Evolutionary conservation across 2,329 filamentous ascomycete genomes (phyloP), one percentile per base, ranked within the genome.

Genomic region (Davidsoniella eucalypti): DNA sequence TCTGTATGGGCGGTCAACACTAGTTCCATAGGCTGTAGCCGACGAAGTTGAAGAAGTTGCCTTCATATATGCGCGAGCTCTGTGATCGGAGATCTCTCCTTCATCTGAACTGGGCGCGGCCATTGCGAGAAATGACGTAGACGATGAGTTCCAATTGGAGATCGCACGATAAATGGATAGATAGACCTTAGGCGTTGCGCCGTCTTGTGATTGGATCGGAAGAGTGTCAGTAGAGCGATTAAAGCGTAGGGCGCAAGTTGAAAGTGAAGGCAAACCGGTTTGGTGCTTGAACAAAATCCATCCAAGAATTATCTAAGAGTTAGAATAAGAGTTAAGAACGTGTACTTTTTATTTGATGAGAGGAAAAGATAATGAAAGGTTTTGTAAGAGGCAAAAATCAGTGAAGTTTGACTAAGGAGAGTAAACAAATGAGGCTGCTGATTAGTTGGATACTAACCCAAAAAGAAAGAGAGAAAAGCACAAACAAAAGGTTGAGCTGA

Each of bases 1-100:
- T 88, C 87, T 94, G 84, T 83, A 76, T 75, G 73, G 79, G 78
- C 82, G 84, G 86, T 94, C 84, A 94, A 94, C 81, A 77, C 75
- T 80, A 77, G 71, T 80, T 82, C 79, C 75, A 76, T 80, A 74
- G 75, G 73, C 75, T 72, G 74, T 80, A 78, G 80, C 40, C 14
- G 40, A 38, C 10, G 21, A 21, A 43, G 47, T 36, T 23, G 47
- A 49, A 43, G 82, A 82, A 85, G 83, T 84, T 92, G 86, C 85
- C 86, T 92, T 92, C 66, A 67, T 68, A 60, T 70, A 38, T 47
- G 44, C 17, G 25, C 33, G 33, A 23, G 36, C 36, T 26, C 18
- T 7, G 33, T 21, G 33, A n/a, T 47, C 44, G 23, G 44, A 25
- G 38, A 47, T 25, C 17, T 39, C 33, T 25, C 44, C 44, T 8